Evolutionary conservation across 2,329 filamentous ascomycete species (phyloP).

Genomic region (Zymoseptoria crescenta): DNA sequence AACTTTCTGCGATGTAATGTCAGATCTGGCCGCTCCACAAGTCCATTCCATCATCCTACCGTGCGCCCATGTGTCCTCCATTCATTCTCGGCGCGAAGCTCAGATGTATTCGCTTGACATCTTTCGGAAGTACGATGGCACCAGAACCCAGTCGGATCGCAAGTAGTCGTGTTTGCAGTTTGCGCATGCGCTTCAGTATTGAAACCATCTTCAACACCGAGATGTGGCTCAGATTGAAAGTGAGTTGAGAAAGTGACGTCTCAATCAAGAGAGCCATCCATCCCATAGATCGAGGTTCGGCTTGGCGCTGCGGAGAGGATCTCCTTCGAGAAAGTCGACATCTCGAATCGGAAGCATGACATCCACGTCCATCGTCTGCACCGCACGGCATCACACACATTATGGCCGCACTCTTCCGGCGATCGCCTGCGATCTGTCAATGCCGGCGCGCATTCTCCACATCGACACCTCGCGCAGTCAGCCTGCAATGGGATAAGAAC

Average conservation of each 20-base stretch:
- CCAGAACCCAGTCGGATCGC: slow-evolving; percentile 72
- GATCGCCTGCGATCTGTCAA: slow-evolving; percentile 13
- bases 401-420: slow-evolving; percentile 24
- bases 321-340: neutral
- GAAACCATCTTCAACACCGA: slow-evolving; percentile 42
- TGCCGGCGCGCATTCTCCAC: slow-evolving; percentile 27
- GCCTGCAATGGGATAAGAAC: slow-evolving; percentile 27
- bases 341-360: neutral
- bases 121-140: slow-evolving; percentile 68
- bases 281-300: neutral
- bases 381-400: neutral
- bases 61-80: slow-evolving; percentile 64
- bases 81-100: slow-evolving; percentile 57
- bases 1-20: slow-evolving; percentile 59
- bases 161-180: slow-evolving; percentile 65
- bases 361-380: neutral
- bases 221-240: neutral
- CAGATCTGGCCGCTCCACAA: slow-evolving; percentile 29
- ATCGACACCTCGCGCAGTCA: slow-evolving; percentile 17
- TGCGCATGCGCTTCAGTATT: slow-evolving; percentile 63
- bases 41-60: slow-evolving; percentile 40
- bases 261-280: neutral
- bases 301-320: slow-evolving; percentile 3
- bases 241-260: neutral
- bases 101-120: slow-evolving; percentile 67